phyloP scores from a whole-genome alignment of 768 basidiomycete genomes.

The Auricularia sp. region DNA sequence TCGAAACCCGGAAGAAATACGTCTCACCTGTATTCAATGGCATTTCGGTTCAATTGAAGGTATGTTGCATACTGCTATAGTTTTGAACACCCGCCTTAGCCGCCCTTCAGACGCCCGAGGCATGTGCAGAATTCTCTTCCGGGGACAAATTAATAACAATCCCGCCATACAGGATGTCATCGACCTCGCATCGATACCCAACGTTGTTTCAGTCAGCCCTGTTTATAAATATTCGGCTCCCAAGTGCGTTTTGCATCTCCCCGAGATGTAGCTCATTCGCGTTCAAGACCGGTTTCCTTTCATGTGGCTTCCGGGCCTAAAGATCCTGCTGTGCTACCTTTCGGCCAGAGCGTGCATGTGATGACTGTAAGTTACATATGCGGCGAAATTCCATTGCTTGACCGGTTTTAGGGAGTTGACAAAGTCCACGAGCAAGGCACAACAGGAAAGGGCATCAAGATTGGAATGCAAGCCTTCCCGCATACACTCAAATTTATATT shows the following conservation, averaged over 20 bases:
- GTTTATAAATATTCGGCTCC: neutral
- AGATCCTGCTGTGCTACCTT: neutral
- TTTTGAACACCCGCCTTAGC: neutral
- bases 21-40: neutral
- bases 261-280: neutral
- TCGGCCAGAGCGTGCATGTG: neutral
- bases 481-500: too few relatives aligned
- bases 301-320: neutral
- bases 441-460: neutral
- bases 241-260: neutral
- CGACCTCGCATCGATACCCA: neutral
- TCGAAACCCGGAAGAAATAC: neutral
- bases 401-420: neutral
- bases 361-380: neutral
- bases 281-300: neutral
- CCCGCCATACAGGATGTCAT: neutral
- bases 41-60: neutral
- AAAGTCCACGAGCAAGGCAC: neutral
- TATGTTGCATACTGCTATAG: neutral
- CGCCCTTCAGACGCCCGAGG: too few relatives aligned
- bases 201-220: neutral
- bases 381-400: neutral
- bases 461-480: neutral
- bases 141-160: neutral
- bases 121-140: too few relatives aligned